Evolutionary conservation across 2,329 filamentous ascomycete genomes (phyloP).

Genomic region (Colletotrichum eremochloae): DNA sequence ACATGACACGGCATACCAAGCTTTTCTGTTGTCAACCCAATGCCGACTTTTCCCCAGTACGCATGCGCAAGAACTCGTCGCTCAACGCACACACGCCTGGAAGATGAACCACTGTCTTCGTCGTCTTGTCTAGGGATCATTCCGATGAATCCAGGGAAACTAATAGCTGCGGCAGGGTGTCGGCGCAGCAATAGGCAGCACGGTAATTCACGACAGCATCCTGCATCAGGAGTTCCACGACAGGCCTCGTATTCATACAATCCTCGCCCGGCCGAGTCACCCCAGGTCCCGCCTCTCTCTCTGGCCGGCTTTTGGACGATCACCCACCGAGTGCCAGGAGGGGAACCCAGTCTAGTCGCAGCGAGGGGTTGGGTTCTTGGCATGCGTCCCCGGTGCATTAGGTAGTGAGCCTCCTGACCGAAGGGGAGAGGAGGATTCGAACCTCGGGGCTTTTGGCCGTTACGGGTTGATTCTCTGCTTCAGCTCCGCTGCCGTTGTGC

Average conservation of each 20-base stretch:
- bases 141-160: constrained; percentile 13
- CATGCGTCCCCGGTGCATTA: constrained; percentile 34
- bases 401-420: constrained; percentile 19
- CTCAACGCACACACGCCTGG: constrained; percentile 23
- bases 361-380: constrained; percentile 12
- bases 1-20: constrained; percentile 34
- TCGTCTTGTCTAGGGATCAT: not conserved
- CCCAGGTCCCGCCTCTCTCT: not conserved
- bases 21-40: constrained; percentile 29
- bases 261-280: constrained; percentile 23
- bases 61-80: constrained; percentile 2
- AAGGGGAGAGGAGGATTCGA: not conserved
- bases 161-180: not conserved
- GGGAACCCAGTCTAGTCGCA: constrained; percentile 26
- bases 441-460: constrained; percentile 14
- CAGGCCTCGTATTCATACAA: constrained; percentile 30
- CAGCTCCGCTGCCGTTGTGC: constrained; percentile 17
- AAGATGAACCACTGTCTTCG: not conserved
- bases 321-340: constrained; percentile 10
- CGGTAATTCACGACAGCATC: not conserved
- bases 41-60: constrained; percentile 3
- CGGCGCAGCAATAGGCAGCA: not conserved
- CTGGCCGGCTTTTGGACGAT: constrained; percentile 26
- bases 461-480: constrained; percentile 1
- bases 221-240: constrained; percentile 30